Percentiles rank a stretch among this genome's conserved stretches.
These are phyloP conservation scores for Pleurotus cornucopiae DNA, from an alignment of 768 basidiomycete species.

Conservation along the genomic window DNA sequence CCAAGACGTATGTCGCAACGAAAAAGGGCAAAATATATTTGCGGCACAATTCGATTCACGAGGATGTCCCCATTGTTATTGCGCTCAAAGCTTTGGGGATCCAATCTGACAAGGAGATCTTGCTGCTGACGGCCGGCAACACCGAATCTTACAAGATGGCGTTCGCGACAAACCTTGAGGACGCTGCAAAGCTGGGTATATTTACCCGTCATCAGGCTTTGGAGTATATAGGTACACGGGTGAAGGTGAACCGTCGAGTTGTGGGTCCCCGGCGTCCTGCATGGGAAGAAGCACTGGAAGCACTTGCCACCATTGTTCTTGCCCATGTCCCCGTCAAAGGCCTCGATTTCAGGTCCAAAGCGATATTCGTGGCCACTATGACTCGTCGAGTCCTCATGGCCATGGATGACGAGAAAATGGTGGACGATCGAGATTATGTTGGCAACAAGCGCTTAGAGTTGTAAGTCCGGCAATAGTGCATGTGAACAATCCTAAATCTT, in stretches of 20 bases:
- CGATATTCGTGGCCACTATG: conserved; percentile 97
- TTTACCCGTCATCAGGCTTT: conserved; percentile 92
- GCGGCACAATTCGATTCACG: conserved; percentile 95
- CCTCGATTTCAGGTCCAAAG: conserved; percentile 88
- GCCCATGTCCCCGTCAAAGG: conserved; percentile 92
- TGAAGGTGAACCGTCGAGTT: conserved; percentile 80
- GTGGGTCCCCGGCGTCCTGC: conserved; percentile 80
- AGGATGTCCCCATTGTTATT: conserved; percentile 94
- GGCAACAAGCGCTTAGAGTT: conserved; percentile 98
- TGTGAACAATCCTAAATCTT: conserved; percentile 11
- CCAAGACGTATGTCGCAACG: conserved; percentile 95
- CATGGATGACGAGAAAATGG: conserved; percentile 94
- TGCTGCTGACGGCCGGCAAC: conserved; percentile 88
- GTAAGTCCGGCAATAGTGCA: conserved; percentile 43
- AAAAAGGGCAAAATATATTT: conserved; percentile 95
- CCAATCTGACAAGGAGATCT: conserved; percentile 96
- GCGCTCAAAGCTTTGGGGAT: conserved; percentile 96
- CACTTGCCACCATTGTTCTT: conserved; percentile 94
- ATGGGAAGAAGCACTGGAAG: conserved; percentile 95
- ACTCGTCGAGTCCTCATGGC: conserved; percentile 94
- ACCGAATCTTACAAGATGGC: conserved; percentile 82
- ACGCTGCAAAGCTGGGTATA: conserved; percentile 85
- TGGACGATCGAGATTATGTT: conserved; percentile 98
- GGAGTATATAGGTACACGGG: conserved; percentile 91
- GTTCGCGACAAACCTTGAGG: conserved; percentile 91